Evolutionary conservation across 768 basidiomycete genomes (phyloP).

Genomic region (Floccularia luteovirens): DNA sequence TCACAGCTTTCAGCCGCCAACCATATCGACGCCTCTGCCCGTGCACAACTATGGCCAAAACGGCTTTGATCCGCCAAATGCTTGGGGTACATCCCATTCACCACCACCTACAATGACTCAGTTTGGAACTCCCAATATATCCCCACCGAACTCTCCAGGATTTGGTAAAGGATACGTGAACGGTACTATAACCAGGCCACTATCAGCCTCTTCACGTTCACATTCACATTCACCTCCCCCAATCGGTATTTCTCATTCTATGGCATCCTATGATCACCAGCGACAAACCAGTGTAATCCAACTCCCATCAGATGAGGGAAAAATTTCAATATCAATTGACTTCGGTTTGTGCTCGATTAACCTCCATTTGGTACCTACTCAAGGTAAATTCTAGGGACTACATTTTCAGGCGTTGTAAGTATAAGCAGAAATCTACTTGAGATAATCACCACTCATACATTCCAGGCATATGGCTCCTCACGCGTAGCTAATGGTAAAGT

Average conservation of each 20-base stretch:
- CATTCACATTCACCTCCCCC: slow-evolving; percentile 13
- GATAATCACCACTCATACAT: slow-evolving; percentile 5
- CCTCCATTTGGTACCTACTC: not conserved
- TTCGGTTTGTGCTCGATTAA: slow-evolving; percentile 46
- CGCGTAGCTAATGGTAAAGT: slow-evolving; percentile 73
- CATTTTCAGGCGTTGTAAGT: slow-evolving; percentile 82
- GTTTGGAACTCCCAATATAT: slow-evolving; percentile 16
- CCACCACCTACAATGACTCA: slow-evolving; percentile 24
- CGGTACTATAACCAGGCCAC: slow-evolving; percentile 22
- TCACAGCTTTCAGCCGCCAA: slow-evolving; percentile 26
- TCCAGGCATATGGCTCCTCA: slow-evolving; percentile 79
- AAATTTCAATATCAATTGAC: slow-evolving; percentile 76
- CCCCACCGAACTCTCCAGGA: slow-evolving; percentile 13
- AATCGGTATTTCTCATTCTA: slow-evolving; percentile 13
- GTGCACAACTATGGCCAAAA: slow-evolving; percentile 18
- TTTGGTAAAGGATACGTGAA: slow-evolving; percentile 16
- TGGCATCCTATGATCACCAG: slow-evolving; percentile 12
- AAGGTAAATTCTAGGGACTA: slow-evolving; percentile 50
- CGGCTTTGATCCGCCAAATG: slow-evolving; percentile 15
- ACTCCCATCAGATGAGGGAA: slow-evolving; percentile 52
- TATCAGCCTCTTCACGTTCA: slow-evolving; percentile 16
- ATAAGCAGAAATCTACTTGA: slow-evolving; percentile 1
- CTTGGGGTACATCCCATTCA: slow-evolving; percentile 29
- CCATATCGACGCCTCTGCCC: slow-evolving; percentile 38
- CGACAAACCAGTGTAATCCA: no score